A percentile compares a stretch with the other conserved stretches of the same genome.
These are phyloP conservation scores for Aspergillus heteromorphus DNA, from an alignment of 495 filamentous ascomycete genomes.

Conservation along the genomic window DNA sequence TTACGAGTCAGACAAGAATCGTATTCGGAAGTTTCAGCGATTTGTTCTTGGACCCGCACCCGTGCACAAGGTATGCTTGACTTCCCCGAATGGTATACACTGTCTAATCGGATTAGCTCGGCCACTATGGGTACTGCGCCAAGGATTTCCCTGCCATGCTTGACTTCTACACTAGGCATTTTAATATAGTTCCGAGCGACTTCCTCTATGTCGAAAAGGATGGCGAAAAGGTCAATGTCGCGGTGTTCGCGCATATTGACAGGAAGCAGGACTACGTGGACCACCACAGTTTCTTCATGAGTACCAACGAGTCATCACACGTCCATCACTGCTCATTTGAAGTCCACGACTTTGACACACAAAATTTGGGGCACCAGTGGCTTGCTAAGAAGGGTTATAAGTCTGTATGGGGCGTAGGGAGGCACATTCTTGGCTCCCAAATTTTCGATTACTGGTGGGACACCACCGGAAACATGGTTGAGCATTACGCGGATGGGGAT, in stretches of 20 bases:
- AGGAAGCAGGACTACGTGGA: conserved; percentile 56
- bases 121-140: conserved; percentile 65
- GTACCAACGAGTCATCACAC: conserved; percentile 47
- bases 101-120: conserved; percentile 34
- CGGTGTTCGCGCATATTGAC: conserved; percentile 61
- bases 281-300: conserved; percentile 72
- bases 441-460: conserved; percentile 74
- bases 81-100: neutral
- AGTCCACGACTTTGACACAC: conserved; percentile 71
- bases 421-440: conserved; percentile 71
- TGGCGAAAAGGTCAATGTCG: conserved; percentile 40
- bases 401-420: conserved; percentile 68
- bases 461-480: conserved; percentile 50
- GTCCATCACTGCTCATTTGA: conserved; percentile 73
- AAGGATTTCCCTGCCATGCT: conserved; percentile 52
- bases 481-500: conserved; percentile 62
- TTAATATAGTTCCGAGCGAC: conserved; percentile 58
- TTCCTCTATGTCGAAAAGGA: conserved; percentile 24
- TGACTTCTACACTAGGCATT: conserved; percentile 59
- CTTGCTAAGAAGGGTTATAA: conserved; percentile 57
- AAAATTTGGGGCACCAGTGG: conserved; percentile 69
- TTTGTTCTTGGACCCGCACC: conserved; percentile 56
- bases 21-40: conserved; percentile 24
- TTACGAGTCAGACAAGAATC: conserved; percentile 27
- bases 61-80: conserved; percentile 50